Base-by-base conservation (phyloP, 108 stramenopile species). In the Bacterosira constricta region DNA sequence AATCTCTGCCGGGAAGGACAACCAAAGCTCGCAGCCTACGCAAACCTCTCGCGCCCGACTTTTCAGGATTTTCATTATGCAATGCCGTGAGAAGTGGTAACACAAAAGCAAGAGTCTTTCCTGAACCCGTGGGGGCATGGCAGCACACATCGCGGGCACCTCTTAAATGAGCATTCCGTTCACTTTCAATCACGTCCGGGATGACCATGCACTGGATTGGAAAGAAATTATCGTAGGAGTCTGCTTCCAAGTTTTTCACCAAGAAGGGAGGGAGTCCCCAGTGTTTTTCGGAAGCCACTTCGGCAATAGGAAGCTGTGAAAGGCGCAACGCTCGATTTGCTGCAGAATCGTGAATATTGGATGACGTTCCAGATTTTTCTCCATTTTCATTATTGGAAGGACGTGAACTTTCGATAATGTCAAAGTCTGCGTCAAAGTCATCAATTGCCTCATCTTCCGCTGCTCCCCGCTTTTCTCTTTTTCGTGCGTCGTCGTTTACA, bases 1-100 rank as follows among this genome's bases (percentile, higher is more conserved):
- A 80, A 66, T 97, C 98, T 53, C 96, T 91, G n/a, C 86, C 91
- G 17, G 98, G 98, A 27, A 98, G 79, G 18, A 98, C 88, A 13
- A 96, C 90, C 46, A 98, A 60, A 4, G 95, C 98, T 15, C 97
- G 87, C 32, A 98, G 72, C 36, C 96, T 71, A 36, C 83, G 75
- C 26, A 92, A 71, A 15, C 81, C 66, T 29, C 95, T 72, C 2
- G 55, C 69, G 9, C 58, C 47, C 30, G 68, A 29, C 50, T 3
- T 27, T 29, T 18, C 21, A 26, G 17, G 39, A 6, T 21, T 57
- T 39, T 42, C 41, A 35, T 62, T 69, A 27, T 84, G 51, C 42
- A 98, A 65, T 6, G 90, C 82, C 60, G 96, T 85, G 44, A 97
- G 68, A 18, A 97, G 80, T 11, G 93, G 90, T 26, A 97, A 50